Conservation (phyloP, 768 basidiomycete species). For the Tylopilus balloui region DNA sequence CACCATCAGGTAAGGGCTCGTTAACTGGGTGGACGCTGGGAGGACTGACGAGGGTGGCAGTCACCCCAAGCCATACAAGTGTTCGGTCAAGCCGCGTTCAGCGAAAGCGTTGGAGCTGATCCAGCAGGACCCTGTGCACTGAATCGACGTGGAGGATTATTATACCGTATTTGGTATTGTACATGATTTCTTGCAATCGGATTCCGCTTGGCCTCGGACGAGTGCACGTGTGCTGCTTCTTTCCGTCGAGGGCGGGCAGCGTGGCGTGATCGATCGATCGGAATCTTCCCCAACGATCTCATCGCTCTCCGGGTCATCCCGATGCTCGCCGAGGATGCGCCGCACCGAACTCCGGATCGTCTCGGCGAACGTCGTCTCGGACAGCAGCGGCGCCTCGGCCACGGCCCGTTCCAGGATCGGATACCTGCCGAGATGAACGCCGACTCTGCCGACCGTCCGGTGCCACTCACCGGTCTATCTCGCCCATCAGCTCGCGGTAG, state of each 20-base stretch:
- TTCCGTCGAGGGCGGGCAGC: constrained; percentile 4
- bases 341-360: constrained; percentile 41
- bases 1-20: constrained; percentile 50
- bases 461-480: constrained; percentile 69
- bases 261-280: constrained; percentile 5
- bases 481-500: constrained; percentile 63
- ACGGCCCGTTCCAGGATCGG: constrained; percentile 64
- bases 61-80: constrained; percentile 61
- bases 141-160: not conserved
- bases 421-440: too few species aligned
- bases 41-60: constrained; percentile 25
- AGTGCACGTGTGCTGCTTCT: not conserved
- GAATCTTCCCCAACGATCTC: not conserved
- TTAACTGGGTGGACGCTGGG: not conserved
- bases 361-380: constrained; percentile 44
- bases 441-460: too few species aligned
- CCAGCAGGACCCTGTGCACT: constrained; percentile 38
- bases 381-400: constrained; percentile 43
- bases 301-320: not conserved
- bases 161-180: not conserved
- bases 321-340: constrained; percentile 42
- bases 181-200: not conserved
- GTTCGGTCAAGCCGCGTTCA: constrained; percentile 57
- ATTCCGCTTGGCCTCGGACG: constrained; percentile 5
- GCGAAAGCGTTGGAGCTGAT: constrained; percentile 52